Conservation (phyloP, 495 filamentous ascomycete species). For the Schizothecium vesticola region DNA sequence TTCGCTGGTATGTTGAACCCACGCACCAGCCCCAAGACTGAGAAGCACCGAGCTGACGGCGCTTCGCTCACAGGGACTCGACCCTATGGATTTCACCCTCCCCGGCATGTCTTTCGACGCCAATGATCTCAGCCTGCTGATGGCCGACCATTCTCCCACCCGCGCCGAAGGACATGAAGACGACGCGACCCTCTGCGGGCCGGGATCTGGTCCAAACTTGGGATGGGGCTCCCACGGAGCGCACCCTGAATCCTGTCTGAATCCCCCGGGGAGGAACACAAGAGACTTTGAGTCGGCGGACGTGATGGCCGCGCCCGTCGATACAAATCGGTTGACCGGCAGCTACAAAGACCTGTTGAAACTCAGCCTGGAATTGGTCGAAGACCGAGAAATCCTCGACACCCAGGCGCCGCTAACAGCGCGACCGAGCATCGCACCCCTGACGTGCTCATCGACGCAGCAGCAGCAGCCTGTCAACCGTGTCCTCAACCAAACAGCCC, state of each 20-base stretch:
- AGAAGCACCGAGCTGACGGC: neutral
- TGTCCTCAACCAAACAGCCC: constrained; percentile 6
- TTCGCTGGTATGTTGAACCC: neutral
- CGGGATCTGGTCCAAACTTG: neutral
- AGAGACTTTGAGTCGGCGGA: neutral
- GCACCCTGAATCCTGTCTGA: neutral
- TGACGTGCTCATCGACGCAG: neutral
- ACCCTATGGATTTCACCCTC: constrained; percentile 7
- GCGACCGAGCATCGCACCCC: neutral
- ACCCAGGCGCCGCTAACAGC: constrained; percentile 3
- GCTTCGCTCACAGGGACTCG: neutral
- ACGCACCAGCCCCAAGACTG: neutral
- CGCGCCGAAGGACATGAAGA: constrained; percentile 2
- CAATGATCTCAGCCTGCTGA: constrained; percentile 1
- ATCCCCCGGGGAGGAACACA: neutral
- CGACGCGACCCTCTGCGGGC: constrained; percentile 2
- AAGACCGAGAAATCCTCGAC: constrained; percentile 5
- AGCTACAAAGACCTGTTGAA: constrained; percentile 5
- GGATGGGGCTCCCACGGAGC: neutral
- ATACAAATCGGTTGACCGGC: neutral
- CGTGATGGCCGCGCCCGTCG: neutral
- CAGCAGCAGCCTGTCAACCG: constrained; percentile 8
- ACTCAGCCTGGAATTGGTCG: constrained; percentile 9
- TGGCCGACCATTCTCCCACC: constrained; percentile 1
- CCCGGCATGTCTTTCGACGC: constrained; percentile 6